Percentiles rank a stretch among this genome's conserved stretches.
These are phyloP conservation scores for Hsuehochloa calcarea DNA, from an alignment of 176 grass and related monocot genomes.

Conservation along the genomic window DNA sequence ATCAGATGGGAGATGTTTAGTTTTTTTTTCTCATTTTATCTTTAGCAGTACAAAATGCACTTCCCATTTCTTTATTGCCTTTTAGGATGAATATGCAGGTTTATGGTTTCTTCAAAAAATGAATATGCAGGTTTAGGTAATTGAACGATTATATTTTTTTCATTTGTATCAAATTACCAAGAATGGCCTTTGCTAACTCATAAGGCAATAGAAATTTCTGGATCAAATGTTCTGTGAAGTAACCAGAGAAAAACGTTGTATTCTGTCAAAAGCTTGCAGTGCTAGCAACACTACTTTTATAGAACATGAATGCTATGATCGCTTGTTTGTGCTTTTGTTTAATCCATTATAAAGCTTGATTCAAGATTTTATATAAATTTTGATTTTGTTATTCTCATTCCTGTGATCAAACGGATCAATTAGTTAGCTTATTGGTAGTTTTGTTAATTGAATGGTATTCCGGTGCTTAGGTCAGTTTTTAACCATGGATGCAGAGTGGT, in stretches of 20 bases:
- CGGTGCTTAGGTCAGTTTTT: conserved; percentile 24
- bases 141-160: background rate
- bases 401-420: background rate
- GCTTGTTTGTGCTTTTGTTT: conserved; percentile 3
- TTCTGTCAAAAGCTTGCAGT: background rate
- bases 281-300: background rate
- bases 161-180: background rate
- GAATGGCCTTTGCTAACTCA: background rate
- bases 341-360: background rate
- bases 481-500: conserved; percentile 34
- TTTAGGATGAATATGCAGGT: background rate
- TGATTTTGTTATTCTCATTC: background rate
- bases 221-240: background rate
- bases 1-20: background rate
- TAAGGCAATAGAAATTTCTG: background rate
- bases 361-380: background rate
- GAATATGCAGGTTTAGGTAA: background rate
- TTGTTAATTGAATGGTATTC: conserved; percentile 24
- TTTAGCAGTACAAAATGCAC: background rate
- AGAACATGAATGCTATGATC: background rate
- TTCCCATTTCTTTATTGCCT: background rate
- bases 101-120: no score
- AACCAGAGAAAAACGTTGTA: background rate
- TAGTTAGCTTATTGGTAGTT: conserved; percentile 3
- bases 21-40: background rate